Percentiles rank a stretch among this genome's conserved stretches.
phyloP scores from a whole-genome alignment of 805 yeast species.

The Starmerella cellae region DNA sequence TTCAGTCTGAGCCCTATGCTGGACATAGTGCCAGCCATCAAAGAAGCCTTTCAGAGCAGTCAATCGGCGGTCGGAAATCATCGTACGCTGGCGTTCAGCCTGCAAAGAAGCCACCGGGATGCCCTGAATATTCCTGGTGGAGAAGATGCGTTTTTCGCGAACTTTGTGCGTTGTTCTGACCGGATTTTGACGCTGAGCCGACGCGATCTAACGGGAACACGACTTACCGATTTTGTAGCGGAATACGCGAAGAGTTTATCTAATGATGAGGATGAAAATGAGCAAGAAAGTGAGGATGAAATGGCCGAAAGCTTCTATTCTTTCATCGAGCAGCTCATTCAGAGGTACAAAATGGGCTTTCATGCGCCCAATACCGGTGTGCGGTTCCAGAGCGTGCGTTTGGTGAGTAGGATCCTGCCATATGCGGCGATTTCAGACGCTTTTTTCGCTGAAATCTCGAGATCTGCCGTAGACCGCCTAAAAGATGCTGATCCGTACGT shows the following conservation, averaged over 20 bases:
- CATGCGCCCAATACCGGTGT: slow-evolving; percentile 67
- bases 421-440: slow-evolving; percentile 66
- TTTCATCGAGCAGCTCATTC: slow-evolving; percentile 13
- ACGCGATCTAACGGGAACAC: slow-evolving; percentile 74
- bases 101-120: slow-evolving; percentile 7
- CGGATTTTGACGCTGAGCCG: slow-evolving; percentile 63
- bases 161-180: slow-evolving; percentile 49
- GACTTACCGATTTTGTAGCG: slow-evolving; percentile 87
- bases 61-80: slow-evolving; percentile 10
- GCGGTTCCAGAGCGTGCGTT: slow-evolving; percentile 63
- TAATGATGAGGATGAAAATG: slow-evolving; percentile 48
- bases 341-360: slow-evolving; percentile 49
- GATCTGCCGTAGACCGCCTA: slow-evolving; percentile 48
- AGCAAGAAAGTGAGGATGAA: background rate
- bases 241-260: slow-evolving; percentile 50
- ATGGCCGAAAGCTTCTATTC: slow-evolving; percentile 1
- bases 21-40: slow-evolving; percentile 4
- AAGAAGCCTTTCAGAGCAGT: slow-evolving; percentile 15
- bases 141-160: slow-evolving; percentile 37
- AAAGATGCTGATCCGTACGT: slow-evolving; percentile 58
- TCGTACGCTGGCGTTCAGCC: slow-evolving; percentile 3
- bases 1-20: background rate
- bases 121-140: background rate
- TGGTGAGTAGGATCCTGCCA: slow-evolving; percentile 58
- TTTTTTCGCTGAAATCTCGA: slow-evolving; percentile 48